Conservation (phyloP, 2,329 filamentous ascomycete species). For the Venturia oleaginea region DNA sequence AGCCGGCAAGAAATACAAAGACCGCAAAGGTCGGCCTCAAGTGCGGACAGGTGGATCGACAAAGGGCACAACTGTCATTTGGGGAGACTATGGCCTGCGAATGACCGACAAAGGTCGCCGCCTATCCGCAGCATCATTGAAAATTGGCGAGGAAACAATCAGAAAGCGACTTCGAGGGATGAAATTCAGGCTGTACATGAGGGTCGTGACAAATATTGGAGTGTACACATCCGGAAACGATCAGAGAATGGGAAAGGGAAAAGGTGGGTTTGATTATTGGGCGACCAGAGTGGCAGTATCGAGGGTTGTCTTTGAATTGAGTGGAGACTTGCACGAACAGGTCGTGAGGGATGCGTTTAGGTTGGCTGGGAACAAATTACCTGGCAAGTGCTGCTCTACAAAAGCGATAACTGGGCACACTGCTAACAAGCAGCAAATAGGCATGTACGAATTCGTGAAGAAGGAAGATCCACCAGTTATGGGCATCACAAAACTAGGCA, state of each 20-base stretch:
- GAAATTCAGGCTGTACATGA: conserved; percentile 86
- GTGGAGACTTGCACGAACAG: conserved; percentile 88
- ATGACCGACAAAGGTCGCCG: conserved; percentile 90
- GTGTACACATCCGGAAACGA: conserved; percentile 96
- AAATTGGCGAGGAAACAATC: conserved; percentile 89
- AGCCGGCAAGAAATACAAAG: conserved; percentile 74
- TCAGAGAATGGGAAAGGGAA: conserved; percentile 98
- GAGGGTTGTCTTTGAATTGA: conserved; percentile 86
- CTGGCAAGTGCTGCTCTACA: conserved; percentile 48
- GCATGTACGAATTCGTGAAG: conserved; percentile 85
- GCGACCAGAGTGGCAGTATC: conserved; percentile 81
- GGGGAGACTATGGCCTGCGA: conserved; percentile 91
- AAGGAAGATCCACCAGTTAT: conserved; percentile 86
- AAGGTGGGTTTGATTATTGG: conserved; percentile 96
- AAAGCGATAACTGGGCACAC: no score
- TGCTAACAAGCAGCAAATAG: conserved; percentile 31
- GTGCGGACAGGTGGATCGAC: conserved; percentile 84
- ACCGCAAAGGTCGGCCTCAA: conserved; percentile 75
- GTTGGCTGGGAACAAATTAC: conserved; percentile 88
- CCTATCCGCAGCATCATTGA: conserved; percentile 77
- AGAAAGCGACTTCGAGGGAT: conserved; percentile 78
- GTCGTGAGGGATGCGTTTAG: conserved; percentile 89
- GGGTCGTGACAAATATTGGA: conserved; percentile 84
- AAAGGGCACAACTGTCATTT: conserved; percentile 89
- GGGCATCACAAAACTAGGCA: conserved; percentile 78